These are phyloP conservation scores for Sanghuangporus baumii DNA, from an alignment of 1,284 basidiomycete species.

Conservation along the genomic window DNA sequence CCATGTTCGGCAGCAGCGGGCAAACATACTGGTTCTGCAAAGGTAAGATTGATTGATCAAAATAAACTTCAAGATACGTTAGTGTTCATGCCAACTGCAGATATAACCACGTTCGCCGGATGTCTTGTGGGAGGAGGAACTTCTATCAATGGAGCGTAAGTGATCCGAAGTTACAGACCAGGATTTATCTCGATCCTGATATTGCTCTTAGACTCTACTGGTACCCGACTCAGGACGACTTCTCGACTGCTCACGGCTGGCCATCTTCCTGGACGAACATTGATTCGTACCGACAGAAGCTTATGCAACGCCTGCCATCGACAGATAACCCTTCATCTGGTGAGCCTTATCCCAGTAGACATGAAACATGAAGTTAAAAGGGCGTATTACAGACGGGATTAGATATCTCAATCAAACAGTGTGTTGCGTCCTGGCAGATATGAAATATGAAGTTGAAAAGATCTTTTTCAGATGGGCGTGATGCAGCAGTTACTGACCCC, in stretches of 20 bases:
- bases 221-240: constrained; percentile 48
- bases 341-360: background rate
- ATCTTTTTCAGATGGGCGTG: constrained; percentile 30
- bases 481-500: constrained; percentile 37
- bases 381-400: constrained; percentile 35
- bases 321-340: constrained; percentile 54
- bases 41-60: constrained; percentile 28
- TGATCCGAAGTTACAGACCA: constrained; percentile 16
- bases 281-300: constrained; percentile 40
- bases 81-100: constrained; percentile 24
- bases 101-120: constrained; percentile 56
- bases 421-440: background rate
- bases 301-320: constrained; percentile 47
- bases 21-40: constrained; percentile 59
- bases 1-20: constrained; percentile 53
- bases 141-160: constrained; percentile 58
- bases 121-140: constrained; percentile 60
- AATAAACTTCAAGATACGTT: background rate
- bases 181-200: constrained; percentile 7
- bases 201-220: constrained; percentile 44
- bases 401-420: constrained; percentile 48
- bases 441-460: background rate
- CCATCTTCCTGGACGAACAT: constrained; percentile 50
- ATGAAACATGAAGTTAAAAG: no score
- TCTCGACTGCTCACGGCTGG: constrained; percentile 47